Evolutionary conservation across 2,329 filamentous ascomycete species (phyloP).

Genomic region (Talaromyces pinophilus): DNA sequence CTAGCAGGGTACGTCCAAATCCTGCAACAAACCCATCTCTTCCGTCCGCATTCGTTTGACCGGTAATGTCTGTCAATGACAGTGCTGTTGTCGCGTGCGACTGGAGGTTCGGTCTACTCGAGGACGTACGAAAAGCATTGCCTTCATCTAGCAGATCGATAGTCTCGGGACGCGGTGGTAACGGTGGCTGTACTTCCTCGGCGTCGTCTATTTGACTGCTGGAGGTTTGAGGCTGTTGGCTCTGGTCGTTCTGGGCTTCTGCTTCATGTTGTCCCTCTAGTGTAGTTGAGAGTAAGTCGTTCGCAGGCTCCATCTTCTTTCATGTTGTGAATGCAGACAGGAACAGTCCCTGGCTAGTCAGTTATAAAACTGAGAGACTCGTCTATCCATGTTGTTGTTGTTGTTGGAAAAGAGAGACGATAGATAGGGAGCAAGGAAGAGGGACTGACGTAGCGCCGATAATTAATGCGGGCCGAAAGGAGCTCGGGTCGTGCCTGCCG

Average conservation of each 20-base stretch:
- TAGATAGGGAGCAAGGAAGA: background rate
- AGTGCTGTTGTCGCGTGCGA: conserved; percentile 81
- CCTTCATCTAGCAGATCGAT: conserved; percentile 40
- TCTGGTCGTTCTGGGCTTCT: background rate
- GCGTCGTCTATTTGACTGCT: conserved; percentile 30
- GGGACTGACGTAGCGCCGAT: conserved; percentile 15
- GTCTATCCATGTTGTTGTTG: background rate
- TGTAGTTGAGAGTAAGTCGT: conserved; percentile 22
- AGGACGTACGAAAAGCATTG: conserved; percentile 33
- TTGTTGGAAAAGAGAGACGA: background rate
- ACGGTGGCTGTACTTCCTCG: conserved; percentile 45
- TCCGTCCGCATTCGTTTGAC: conserved; percentile 70
- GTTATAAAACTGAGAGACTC: background rate
- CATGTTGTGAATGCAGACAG: conserved; percentile 15
- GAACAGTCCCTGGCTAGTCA: background rate
- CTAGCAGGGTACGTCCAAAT: conserved; percentile 34
- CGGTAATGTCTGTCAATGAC: conserved; percentile 77
- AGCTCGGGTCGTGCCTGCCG: conserved; percentile 7
- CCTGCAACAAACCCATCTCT: conserved; percentile 62
- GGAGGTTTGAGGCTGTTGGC: conserved; percentile 24
- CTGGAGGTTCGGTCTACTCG: conserved; percentile 40
- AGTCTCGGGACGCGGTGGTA: conserved; percentile 50
- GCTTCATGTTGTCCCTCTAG: conserved; percentile 21
- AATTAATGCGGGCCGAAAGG: background rate
- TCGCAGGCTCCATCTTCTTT: conserved; percentile 20